Conservation (phyloP, 257 asterid genomes). For the Thymus quinquecostatus region DNA sequence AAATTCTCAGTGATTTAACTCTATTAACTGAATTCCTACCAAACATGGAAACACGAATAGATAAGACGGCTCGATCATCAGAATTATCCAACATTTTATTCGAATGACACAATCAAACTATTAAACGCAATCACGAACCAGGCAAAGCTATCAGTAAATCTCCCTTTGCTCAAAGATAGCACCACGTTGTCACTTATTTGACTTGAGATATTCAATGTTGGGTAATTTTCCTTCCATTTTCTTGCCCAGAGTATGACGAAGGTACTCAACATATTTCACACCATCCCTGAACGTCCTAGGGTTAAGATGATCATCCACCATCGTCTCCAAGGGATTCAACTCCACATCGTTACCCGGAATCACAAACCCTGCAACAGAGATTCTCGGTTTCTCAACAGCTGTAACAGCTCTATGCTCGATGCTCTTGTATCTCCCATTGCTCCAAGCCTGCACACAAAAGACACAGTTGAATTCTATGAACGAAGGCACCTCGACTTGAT, state of each 20-base stretch:
- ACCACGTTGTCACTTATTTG: too few species aligned
- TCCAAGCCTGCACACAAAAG: slow-evolving; percentile 45
- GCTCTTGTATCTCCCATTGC: slow-evolving; percentile 54
- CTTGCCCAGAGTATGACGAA: slow-evolving; percentile 36
- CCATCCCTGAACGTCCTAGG: slow-evolving; percentile 36
- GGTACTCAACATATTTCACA: slow-evolving; percentile 38
- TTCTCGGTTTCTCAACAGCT: slow-evolving; percentile 33
- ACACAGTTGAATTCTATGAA: background rate
- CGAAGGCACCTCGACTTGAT: background rate
- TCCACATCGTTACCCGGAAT: slow-evolving; percentile 44
- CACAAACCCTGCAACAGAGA: slow-evolving; percentile 43
- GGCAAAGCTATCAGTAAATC: too few species aligned
- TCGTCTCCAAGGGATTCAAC: slow-evolving; percentile 35
- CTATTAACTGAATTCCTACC: background rate
- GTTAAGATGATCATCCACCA: slow-evolving; percentile 34
- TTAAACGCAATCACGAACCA: background rate
- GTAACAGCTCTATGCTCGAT: slow-evolving; percentile 49
- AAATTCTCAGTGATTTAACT: too few species aligned
- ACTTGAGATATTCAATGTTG: slow-evolving; percentile 42
- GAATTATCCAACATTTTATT: too few species aligned
- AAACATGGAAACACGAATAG: background rate
- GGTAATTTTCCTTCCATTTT: slow-evolving; percentile 45
- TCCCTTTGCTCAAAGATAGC: too few species aligned
- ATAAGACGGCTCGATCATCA: too few species aligned
- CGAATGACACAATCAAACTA: background rate